Percentiles rank a stretch among this genome's conserved stretches.
These are phyloP conservation scores for Astragalus glycyphyllos DNA, from an alignment of 306 rosid species.

Conservation along the genomic window DNA sequence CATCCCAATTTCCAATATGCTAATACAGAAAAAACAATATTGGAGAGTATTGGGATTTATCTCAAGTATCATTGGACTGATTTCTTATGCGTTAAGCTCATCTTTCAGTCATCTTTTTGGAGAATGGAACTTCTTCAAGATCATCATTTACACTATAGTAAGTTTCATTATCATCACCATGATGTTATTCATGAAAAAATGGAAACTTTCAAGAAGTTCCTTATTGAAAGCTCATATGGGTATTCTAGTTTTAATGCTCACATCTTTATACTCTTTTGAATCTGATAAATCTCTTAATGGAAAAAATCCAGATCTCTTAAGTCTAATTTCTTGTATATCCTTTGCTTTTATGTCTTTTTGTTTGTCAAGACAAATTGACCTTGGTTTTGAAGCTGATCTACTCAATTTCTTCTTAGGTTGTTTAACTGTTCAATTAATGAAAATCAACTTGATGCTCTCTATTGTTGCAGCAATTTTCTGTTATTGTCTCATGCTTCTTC, in stretches of 20 bases:
- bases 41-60: conserved; percentile 39
- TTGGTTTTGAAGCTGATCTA: conserved; percentile 41
- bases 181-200: conserved; percentile 32
- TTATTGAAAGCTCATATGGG: conserved; percentile 31
- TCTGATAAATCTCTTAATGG: conserved; percentile 25
- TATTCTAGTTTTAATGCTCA: conserved; percentile 36
- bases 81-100: conserved; percentile 36
- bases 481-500: conserved; percentile 31
- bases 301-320: conserved; percentile 39
- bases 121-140: conserved; percentile 41
- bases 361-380: conserved; percentile 35
- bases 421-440: conserved; percentile 38
- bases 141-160: conserved; percentile 18
- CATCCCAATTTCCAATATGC: not conserved
- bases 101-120: conserved; percentile 44
- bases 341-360: conserved; percentile 44
- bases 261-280: conserved; percentile 39
- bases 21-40: conserved; percentile 17
- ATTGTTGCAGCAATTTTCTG: conserved; percentile 28
- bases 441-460: conserved; percentile 36
- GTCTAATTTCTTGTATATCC: conserved; percentile 15
- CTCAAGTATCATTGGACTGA: conserved; percentile 32
- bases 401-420: conserved; percentile 46
- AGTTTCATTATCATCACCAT: conserved; percentile 26
- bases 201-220: conserved; percentile 33